Conservation (phyloP, 768 basidiomycete species). For the Auricularia cornea region DNA sequence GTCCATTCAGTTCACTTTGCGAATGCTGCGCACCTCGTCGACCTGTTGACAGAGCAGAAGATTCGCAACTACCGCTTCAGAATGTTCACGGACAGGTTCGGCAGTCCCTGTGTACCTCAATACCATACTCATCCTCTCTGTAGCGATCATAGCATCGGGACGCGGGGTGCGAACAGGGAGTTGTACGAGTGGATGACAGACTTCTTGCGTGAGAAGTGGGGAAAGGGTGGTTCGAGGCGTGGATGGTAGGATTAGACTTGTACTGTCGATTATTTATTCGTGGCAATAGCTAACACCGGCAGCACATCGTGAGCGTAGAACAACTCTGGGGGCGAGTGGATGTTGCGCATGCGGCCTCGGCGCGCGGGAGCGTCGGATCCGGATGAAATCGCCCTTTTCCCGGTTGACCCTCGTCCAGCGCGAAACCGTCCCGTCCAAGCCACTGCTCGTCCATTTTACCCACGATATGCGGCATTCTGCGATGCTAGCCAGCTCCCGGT, state of each 20-base stretch:
- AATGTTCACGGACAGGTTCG: conserved; percentile 94
- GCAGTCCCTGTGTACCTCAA: conserved; percentile 6
- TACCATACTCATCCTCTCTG: conserved; percentile 7
- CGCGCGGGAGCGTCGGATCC: too few species aligned
- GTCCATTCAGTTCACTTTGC: conserved; percentile 63
- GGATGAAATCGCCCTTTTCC: too few species aligned
- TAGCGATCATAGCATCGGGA: conserved; percentile 74
- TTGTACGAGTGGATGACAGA: conserved; percentile 78
- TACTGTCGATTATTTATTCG: not conserved
- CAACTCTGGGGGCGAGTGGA: not conserved
- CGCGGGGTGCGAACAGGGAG: conserved; percentile 73
- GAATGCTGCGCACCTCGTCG: conserved; percentile 83
- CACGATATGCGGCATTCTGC: too few species aligned
- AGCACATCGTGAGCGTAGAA: not conserved
- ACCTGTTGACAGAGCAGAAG: conserved; percentile 78
- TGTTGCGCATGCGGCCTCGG: too few species aligned
- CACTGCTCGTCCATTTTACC: too few species aligned
- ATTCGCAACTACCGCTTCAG: conserved; percentile 77
- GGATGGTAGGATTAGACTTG: conserved; percentile 5
- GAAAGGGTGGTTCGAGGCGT: conserved; percentile 47
- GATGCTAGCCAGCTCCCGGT: too few species aligned
- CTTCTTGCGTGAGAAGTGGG: conserved; percentile 91
- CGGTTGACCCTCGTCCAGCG: too few species aligned
- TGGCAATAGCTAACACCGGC: not conserved
- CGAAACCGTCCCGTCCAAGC: too few species aligned